phyloP scores from a whole-genome alignment of 1,284 basidiomycete species.

The Cutaneotrichosporon sp. region DNA sequence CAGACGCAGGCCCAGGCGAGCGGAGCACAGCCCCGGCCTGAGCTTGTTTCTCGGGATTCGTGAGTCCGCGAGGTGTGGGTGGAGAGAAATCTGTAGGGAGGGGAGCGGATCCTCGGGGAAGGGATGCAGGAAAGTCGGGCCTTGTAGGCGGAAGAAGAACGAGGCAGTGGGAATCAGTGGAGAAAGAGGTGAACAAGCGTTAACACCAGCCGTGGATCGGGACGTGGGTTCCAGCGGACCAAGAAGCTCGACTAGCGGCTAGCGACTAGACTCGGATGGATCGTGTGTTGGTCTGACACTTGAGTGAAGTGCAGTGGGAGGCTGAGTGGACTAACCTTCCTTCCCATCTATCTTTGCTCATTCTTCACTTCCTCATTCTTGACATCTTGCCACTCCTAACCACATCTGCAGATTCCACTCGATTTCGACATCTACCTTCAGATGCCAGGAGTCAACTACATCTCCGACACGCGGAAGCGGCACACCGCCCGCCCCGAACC shows the following conservation, averaged over 20 bases:
- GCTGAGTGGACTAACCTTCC: neutral
- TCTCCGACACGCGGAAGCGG: conserved; percentile 11
- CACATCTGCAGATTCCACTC: neutral
- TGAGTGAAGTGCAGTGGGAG: neutral
- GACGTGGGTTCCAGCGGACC: conserved; percentile 20
- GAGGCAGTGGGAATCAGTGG: no score
- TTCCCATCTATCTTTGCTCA: neutral
- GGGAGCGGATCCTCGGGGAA: neutral
- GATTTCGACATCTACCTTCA: neutral
- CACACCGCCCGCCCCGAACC: conserved; percentile 6
- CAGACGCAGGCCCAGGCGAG: conserved; percentile 4
- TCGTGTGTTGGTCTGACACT: neutral
- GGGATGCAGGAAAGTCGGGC: neutral
- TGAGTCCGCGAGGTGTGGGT: conserved; percentile 6
- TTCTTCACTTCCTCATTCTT: neutral
- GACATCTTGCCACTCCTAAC: neutral
- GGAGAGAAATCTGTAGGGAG: neutral
- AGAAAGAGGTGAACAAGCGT: neutral
- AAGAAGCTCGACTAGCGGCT: conserved; percentile 23
- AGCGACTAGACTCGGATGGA: neutral
- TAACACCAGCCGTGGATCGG: conserved; percentile 16
- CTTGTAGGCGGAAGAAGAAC: neutral
- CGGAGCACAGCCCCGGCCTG: neutral
- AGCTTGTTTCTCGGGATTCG: conserved; percentile 13
- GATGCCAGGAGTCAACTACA: conserved; percentile 9